A percentile compares a stretch with the other conserved stretches of the same genome.
Conservation (phyloP, 305 asterid species). For the Solanum hybrid region DNA sequence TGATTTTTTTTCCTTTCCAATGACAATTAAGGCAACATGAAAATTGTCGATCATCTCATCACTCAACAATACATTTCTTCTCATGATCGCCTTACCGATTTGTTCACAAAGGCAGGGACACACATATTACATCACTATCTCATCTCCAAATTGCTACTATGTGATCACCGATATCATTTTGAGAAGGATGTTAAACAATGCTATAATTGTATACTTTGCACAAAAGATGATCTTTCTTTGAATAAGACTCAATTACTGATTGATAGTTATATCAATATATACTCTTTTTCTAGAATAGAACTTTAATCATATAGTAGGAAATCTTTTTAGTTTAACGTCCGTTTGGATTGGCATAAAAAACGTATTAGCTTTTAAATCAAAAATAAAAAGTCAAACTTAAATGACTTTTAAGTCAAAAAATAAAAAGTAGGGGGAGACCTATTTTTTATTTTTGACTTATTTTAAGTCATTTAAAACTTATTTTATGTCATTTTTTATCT, state of each 20-base stretch:
- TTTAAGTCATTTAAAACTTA: no score
- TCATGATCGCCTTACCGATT: background rate
- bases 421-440: no score
- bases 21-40: background rate
- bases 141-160: background rate
- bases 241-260: background rate
- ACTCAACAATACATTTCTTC: background rate
- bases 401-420: no score
- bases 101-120: background rate
- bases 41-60: background rate
- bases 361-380: rapidly evolving
- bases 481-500: no score
- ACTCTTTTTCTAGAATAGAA: background rate
- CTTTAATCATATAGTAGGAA: background rate
- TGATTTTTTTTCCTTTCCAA: background rate
- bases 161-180: background rate
- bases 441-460: no score
- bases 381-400: background rate
- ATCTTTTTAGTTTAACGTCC: background rate
- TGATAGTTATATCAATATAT: background rate
- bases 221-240: background rate
- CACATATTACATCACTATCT: background rate
- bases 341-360: background rate
- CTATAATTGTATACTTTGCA: background rate
- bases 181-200: background rate